A percentile compares a stretch with the other conserved stretches of the same genome.
These are phyloP conservation scores for Wickerhamiella spandovensis DNA, from an alignment of 805 yeast genomes.

Conservation along the genomic window DNA sequence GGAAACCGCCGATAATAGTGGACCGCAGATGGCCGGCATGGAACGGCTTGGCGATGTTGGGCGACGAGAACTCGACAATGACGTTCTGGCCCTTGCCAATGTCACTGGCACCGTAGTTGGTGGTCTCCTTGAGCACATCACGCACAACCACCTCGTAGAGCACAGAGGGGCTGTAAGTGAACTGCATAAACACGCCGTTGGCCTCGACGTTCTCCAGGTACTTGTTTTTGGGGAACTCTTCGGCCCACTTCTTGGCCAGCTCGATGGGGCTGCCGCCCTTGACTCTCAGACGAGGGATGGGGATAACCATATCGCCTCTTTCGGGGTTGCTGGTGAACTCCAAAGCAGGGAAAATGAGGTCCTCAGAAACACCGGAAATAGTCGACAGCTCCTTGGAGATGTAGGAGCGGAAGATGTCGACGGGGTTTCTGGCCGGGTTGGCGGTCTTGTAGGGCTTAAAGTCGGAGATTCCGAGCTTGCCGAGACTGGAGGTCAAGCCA, in stretches of 20 bases:
- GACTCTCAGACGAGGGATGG: slow-evolving; percentile 79
- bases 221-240: slow-evolving; percentile 43
- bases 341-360: slow-evolving; percentile 65
- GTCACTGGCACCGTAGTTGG: slow-evolving; percentile 59
- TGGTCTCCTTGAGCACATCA: slow-evolving; percentile 47
- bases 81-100: slow-evolving; percentile 59
- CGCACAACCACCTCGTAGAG: slow-evolving; percentile 57
- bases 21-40: slow-evolving; percentile 98
- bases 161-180: slow-evolving; percentile 58
- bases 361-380: slow-evolving; percentile 57
- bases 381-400: slow-evolving; percentile 65
- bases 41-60: slow-evolving; percentile 98
- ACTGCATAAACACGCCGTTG: slow-evolving; percentile 85
- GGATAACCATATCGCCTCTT: slow-evolving; percentile 85
- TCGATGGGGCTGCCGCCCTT: slow-evolving; percentile 69
- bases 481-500: slow-evolving; percentile 12
- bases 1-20: slow-evolving; percentile 93
- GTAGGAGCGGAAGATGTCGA: slow-evolving; percentile 81
- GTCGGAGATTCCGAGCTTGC: slow-evolving; percentile 15
- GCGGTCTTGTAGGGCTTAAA: slow-evolving; percentile 35
- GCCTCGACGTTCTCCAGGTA: slow-evolving; percentile 60
- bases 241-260: slow-evolving; percentile 66
- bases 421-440: slow-evolving; percentile 63
- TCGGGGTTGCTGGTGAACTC: slow-evolving; percentile 80
- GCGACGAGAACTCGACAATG: slow-evolving; percentile 86